phyloP scores from a whole-genome alignment of 2,329 filamentous ascomycete genomes.

The Trichophyton equinum region DNA sequence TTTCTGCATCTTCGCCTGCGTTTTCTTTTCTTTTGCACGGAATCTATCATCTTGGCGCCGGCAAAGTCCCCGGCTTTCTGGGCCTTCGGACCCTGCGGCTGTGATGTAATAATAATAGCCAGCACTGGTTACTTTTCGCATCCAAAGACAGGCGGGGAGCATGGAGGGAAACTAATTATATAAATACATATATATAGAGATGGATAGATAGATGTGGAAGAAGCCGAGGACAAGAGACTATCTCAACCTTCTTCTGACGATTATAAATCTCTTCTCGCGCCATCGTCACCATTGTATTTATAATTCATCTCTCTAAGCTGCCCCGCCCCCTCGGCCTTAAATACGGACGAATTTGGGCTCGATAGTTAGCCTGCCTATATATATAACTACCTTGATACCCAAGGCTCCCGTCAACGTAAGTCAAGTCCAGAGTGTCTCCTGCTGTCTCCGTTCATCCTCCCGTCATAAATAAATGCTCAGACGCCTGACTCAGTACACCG shows the following conservation, averaged over 20 bases:
- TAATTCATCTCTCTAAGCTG: not conserved
- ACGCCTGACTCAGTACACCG: slow-evolving; percentile 8
- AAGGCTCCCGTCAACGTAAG: too few relatives aligned
- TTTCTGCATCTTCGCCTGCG: not conserved
- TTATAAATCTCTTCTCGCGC: not conserved
- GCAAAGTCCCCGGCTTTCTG: not conserved
- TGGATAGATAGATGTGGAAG: too few relatives aligned
- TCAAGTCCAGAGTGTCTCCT: too few relatives aligned
- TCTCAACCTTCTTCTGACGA: not conserved
- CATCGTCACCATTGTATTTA: not conserved
- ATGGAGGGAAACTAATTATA: not conserved
- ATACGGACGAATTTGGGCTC: not conserved
- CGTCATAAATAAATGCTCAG: slow-evolving; percentile 5
- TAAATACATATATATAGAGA: too few relatives aligned
- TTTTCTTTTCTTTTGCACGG: not conserved
- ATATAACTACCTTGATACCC: not conserved
- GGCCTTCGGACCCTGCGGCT: not conserved
- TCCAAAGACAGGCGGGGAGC: not conserved
- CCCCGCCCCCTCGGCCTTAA: not conserved
- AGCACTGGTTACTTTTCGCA: not conserved
- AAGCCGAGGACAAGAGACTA: too few relatives aligned
- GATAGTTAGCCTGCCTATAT: not conserved
- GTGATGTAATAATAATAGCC: not conserved
- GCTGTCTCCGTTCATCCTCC: too few relatives aligned
- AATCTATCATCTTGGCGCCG: not conserved